Evolutionary conservation across 2,329 filamentous ascomycete species (phyloP).

Genomic region (Alternaria postmessia): DNA sequence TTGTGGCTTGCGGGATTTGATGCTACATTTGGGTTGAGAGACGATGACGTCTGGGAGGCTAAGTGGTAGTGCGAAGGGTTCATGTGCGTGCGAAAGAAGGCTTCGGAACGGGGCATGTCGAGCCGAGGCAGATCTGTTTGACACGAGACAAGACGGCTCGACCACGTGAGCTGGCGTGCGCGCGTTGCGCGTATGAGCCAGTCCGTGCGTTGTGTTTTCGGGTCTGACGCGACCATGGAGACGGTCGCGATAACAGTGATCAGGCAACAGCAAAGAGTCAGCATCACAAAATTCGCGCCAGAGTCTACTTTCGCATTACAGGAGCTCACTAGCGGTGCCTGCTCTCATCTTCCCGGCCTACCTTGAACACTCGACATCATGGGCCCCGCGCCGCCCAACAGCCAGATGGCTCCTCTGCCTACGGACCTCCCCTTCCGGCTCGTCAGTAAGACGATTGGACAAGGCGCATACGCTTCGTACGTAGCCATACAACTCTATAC

Average conservation of each 20-base stretch:
- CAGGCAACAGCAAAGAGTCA: conserved; percentile 3
- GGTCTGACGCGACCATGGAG: conserved; percentile 9
- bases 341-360: neutral
- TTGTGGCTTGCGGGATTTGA: neutral
- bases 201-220: conserved; percentile 14
- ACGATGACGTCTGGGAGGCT: neutral
- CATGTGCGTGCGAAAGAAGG: neutral
- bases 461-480: conserved; percentile 92
- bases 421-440: conserved; percentile 88
- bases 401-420: conserved; percentile 88
- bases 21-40: neutral
- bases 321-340: neutral
- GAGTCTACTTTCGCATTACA: neutral
- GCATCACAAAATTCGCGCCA: neutral
- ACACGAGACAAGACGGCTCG: neutral
- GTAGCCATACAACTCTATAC: neutral
- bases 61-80: conserved; percentile 3
- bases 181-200: conserved; percentile 6
- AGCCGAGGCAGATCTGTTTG: neutral
- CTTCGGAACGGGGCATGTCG: neutral
- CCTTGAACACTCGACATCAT: conserved; percentile 17
- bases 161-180: conserved; percentile 16
- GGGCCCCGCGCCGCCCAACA: conserved; percentile 55
- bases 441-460: conserved; percentile 94
- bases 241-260: conserved; percentile 2